phyloP scores from a whole-genome alignment of 176 grass and related monocot species.

The Saccharum spontaneum region DNA sequence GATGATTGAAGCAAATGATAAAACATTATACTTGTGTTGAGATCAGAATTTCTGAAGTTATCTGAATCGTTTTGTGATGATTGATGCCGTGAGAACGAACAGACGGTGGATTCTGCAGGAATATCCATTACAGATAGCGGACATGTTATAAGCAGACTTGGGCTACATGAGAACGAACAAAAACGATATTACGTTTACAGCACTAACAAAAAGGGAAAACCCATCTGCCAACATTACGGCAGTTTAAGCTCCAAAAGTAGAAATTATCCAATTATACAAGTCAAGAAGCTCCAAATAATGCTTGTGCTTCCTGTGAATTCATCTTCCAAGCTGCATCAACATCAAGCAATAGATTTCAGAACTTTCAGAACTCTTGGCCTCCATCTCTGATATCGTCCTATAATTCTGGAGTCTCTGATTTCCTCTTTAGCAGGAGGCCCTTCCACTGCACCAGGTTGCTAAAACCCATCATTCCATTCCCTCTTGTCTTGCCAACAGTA shows the following conservation, averaged over 20 bases:
- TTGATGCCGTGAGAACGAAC: neutral
- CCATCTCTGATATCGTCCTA: neutral
- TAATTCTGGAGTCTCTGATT: neutral
- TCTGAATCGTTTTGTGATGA: neutral
- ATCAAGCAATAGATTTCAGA: neutral
- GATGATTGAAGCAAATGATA: neutral
- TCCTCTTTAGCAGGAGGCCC: neutral
- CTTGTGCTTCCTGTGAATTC: neutral
- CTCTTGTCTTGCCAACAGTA: neutral
- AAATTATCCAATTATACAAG: neutral
- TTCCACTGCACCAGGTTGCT: too few species aligned
- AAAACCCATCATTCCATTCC: too few species aligned
- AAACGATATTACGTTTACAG: neutral
- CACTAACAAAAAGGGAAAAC: neutral
- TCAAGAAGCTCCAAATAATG: neutral
- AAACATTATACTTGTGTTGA: neutral
- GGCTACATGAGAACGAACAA: too few species aligned
- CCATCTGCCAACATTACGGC: neutral
- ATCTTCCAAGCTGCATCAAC: neutral
- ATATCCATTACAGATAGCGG: too few species aligned
- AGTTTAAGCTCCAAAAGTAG: neutral
- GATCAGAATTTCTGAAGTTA: too few species aligned
- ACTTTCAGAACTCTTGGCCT: neutral
- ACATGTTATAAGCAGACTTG: too few species aligned
- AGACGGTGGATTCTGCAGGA: neutral